Conservation (phyloP, 2,329 filamentous ascomycete genomes). For the Cylindrodendrum hubeiense region DNA sequence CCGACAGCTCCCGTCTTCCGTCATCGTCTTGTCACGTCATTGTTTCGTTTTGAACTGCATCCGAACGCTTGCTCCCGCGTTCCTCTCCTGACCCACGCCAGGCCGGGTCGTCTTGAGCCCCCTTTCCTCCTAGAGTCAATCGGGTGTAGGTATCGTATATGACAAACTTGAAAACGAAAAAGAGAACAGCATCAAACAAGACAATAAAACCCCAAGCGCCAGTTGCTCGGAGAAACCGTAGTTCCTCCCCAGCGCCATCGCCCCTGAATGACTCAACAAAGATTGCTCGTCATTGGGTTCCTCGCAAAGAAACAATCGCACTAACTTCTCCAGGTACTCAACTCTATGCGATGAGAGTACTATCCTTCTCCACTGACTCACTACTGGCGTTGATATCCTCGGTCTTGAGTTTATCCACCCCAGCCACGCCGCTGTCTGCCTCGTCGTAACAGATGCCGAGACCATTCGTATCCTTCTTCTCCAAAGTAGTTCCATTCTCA, state of each 20-base stretch:
- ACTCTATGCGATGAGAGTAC: conserved; percentile 44
- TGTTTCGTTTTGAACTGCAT: conserved; percentile 35
- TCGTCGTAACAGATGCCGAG: conserved; percentile 58
- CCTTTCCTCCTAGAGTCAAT: conserved; percentile 17
- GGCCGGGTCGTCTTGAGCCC: conserved; percentile 7
- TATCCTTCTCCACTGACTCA: conserved; percentile 45
- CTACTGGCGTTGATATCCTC: conserved; percentile 48
- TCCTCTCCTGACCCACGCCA: conserved; percentile 2
- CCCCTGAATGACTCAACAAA: neutral
- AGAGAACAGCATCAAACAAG: conserved; percentile 6
- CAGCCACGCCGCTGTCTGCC: conserved; percentile 57
- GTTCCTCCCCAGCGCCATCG: conserved; percentile 5
- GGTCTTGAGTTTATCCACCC: conserved; percentile 55
- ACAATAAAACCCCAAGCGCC: conserved; percentile 10
- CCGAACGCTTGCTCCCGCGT: neutral
- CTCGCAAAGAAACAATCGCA: conserved; percentile 25
- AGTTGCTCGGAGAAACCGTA: conserved; percentile 7
- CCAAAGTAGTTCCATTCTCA: conserved; percentile 45
- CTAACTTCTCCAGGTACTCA: conserved; percentile 48
- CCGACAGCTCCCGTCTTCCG: conserved; percentile 31
- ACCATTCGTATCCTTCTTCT: conserved; percentile 48
- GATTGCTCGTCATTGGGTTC: conserved; percentile 5
- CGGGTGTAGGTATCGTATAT: conserved; percentile 29
- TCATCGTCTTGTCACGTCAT: conserved; percentile 40
- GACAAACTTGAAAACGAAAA: conserved; percentile 12